These are phyloP conservation scores for Phytophthora tubulina DNA, from an alignment of 352 stramenopile genomes.

Conservation along the genomic window DNA sequence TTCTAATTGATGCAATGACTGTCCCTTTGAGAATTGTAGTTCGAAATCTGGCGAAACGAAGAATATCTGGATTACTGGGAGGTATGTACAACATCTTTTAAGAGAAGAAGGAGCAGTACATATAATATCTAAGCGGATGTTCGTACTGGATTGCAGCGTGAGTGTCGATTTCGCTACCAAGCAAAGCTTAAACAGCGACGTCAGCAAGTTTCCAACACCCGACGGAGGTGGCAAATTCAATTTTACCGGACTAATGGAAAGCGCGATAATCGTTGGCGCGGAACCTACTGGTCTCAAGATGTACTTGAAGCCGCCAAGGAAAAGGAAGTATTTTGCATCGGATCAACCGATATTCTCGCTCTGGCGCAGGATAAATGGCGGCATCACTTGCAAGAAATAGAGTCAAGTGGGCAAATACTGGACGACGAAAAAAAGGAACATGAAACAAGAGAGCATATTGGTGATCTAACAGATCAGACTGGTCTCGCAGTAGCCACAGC, in stretches of 20 bases:
- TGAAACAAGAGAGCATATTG: constrained; percentile 41
- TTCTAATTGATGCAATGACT: background rate
- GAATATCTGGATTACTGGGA: constrained; percentile 86
- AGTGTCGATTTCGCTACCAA: constrained; percentile 63
- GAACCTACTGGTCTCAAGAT: constrained; percentile 52
- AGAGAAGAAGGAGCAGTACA: background rate
- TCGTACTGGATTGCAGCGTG: constrained; percentile 48
- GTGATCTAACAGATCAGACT: constrained; percentile 58
- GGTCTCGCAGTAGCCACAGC: constrained; percentile 49
- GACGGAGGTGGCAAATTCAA: constrained; percentile 60
- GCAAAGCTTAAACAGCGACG: constrained; percentile 43
- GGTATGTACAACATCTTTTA: constrained; percentile 39
- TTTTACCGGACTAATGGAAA: constrained; percentile 70
- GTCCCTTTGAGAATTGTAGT: constrained; percentile 44
- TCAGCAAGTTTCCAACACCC: constrained; percentile 59
- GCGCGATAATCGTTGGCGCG: constrained; percentile 61
- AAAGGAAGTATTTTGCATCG: constrained; percentile 61
- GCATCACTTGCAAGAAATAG: constrained; percentile 31
- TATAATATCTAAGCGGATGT: background rate
- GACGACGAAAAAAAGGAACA: constrained; percentile 40
- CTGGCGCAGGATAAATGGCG: constrained; percentile 66
- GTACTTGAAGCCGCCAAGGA: constrained; percentile 62
- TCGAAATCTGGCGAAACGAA: constrained; percentile 80
- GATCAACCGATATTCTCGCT: constrained; percentile 59
- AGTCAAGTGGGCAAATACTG: constrained; percentile 1